Evolutionary conservation across 371 early-diverging fungal species (phyloP), one percentile per base, ranked within the genome.

Genomic region (Lichtheimia hyalospora): DNA sequence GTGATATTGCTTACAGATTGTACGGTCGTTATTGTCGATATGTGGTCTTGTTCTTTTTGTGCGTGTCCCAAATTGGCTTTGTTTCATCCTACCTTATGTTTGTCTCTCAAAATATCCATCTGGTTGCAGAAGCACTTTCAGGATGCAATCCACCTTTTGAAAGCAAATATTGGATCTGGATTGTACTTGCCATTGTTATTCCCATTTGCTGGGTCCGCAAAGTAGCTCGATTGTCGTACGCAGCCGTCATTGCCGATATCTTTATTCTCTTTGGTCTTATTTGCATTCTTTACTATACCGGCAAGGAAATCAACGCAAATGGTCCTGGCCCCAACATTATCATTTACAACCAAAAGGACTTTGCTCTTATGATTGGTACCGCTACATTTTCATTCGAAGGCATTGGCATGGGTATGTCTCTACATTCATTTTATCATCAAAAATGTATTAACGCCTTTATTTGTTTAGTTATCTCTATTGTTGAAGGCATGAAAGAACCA

Each of bases 371-470:
- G 69, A 81, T 93, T 34, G 93, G 93, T 20, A 93, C 93, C 16
- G 91, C 93, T 43, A 87, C 92, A 57, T 93, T 90, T 73, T 86
- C 92, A 15, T 93, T 90, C 67, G 93, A 93, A 73, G 93, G 94
- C 49, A 87, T 92, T 49, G 71, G 68, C 16, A 69, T 71, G 69
- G 64, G 62, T 62, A 66, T 23, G 55, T 51, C 2, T 46, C n/a
- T n/a, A n/a, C n/a, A n/a, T n/a, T n/a, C n/a, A n/a, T n/a, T n/a
- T n/a, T n/a, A n/a, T n/a, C n/a, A 27, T 18, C 8, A 52, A 52
- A 13, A 34, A 52, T 2, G 28, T 27, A n/a, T 14, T 27, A 52
- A 52, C 18, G 12, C 15, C 5, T 20, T 21, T 21, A 5, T 12
- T 44, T 52, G 7, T 63, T 20, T 51, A 63, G 77, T 84, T 40